Base-by-base conservation (phyloP, 306 rosid species). In the Acacia acuminata region DNA sequence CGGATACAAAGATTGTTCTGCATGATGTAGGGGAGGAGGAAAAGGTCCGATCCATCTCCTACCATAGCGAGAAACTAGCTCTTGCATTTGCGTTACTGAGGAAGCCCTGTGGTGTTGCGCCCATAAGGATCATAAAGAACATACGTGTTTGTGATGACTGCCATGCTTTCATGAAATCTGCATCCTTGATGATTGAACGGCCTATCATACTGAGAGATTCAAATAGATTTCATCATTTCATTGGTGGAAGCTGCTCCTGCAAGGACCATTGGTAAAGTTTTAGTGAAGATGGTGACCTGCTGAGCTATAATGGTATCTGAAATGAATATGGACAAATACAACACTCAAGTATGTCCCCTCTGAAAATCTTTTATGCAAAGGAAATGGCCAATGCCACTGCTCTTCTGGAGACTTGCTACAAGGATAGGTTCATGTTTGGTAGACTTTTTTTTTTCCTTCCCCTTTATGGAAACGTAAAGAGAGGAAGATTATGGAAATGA, bases 31-130 rank as follows among this genome's bases (percentile, higher is more conserved):
- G 71, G 73, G 87, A 88, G 86, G 86, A 83, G 14, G 91, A 88
- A 71, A 88, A 88, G 47, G 14, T 85, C 61, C 83, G 71, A 88
- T 88, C 91, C 80, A 88, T 88, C 74, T 85, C 84, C 38, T 84
- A 78, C 82, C 91, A 88, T 40, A 81, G 89, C 56, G 91, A 88
- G 91, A 88, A 88, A 81, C 86, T 88, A 83, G 91, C 91, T 19
- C 87, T 88, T 78, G 91, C 89, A 1, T 85, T 77, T 88, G 79
- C 79, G 70, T 88, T 88, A 78, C 55, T 78, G 44, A 83, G 72
- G 84, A 88, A 83, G 51, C 81, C 89, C 61, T 36, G 75, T 32
- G 89, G 82, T 63, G 71, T 66, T 73, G 84, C 81, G 14, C 91
- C 91, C 0, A 73, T 88, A 45, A 82, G 89, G 84, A 88, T 88